These are phyloP conservation scores for Eragrostis tef DNA, from an alignment of 202 grass and related monocot genomes.

Conservation along the genomic window DNA sequence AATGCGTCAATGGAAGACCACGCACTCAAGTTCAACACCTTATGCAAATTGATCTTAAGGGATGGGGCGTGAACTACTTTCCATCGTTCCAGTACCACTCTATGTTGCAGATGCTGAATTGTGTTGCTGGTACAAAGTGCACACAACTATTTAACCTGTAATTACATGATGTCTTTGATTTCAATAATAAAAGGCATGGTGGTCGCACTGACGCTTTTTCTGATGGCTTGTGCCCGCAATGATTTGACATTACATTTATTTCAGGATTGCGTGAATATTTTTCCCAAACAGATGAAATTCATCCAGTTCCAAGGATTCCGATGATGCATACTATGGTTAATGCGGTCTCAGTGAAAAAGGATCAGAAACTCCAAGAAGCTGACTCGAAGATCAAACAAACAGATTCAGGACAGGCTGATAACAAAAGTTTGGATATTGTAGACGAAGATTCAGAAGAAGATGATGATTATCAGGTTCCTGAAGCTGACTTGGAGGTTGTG, in stretches of 20 bases:
- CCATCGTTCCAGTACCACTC: slow-evolving; percentile 87
- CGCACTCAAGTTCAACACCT: slow-evolving; percentile 93
- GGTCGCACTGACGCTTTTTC: slow-evolving; percentile 9
- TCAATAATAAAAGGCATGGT: not conserved
- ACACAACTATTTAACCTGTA: slow-evolving; percentile 45
- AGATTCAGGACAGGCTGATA: slow-evolving; percentile 44
- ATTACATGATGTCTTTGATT: slow-evolving; percentile 16
- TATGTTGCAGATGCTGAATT: slow-evolving; percentile 90
- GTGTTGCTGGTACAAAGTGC: slow-evolving; percentile 74
- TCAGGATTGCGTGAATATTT: slow-evolving; percentile 94
- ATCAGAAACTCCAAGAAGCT: slow-evolving; percentile 53
- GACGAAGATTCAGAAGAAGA: slow-evolving; percentile 95
- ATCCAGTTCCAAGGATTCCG: slow-evolving; percentile 71
- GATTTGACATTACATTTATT: slow-evolving; percentile 38
- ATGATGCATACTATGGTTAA: slow-evolving; percentile 69
- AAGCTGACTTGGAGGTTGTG: slow-evolving; percentile 65
- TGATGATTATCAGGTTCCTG: slow-evolving; percentile 78
- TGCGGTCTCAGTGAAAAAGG: slow-evolving; percentile 54
- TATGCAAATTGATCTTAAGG: slow-evolving; percentile 96
- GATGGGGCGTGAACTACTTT: slow-evolving; percentile 81
- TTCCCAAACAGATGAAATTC: slow-evolving; percentile 81
- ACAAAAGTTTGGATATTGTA: slow-evolving; percentile 56
- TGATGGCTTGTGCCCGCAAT: slow-evolving; percentile 13
- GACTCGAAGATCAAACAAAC: slow-evolving; percentile 39
- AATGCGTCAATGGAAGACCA: slow-evolving; percentile 66